A percentile compares a stretch with the other conserved stretches of the same genome.
These are phyloP conservation scores for Metschnikowia kofuensis DNA, from an alignment of 805 yeast genomes.

Conservation along the genomic window DNA sequence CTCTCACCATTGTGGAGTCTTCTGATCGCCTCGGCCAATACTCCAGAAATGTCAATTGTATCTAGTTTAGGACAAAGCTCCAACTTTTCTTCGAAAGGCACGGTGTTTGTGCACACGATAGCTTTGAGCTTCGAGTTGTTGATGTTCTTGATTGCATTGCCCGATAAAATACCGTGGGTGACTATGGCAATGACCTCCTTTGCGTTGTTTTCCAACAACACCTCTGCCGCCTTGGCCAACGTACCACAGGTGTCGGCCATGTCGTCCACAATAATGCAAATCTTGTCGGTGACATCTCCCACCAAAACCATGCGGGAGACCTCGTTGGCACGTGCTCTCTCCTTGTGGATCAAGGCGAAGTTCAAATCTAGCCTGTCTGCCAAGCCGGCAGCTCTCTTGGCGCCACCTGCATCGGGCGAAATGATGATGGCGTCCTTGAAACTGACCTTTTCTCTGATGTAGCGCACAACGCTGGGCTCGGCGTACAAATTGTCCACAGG, in stretches of 20 bases:
- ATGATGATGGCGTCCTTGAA: slow-evolving; percentile 66
- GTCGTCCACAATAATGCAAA: slow-evolving; percentile 78
- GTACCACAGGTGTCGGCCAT: slow-evolving; percentile 93
- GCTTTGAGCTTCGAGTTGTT: slow-evolving; percentile 64
- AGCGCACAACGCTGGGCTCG: slow-evolving; percentile 76
- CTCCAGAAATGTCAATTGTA: slow-evolving; percentile 67
- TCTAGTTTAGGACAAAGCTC: slow-evolving; percentile 60
- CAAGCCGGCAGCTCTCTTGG: slow-evolving; percentile 81
- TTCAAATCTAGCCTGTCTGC: slow-evolving; percentile 78
- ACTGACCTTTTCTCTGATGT: slow-evolving; percentile 61
- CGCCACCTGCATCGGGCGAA: slow-evolving; percentile 91
- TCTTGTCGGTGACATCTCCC: slow-evolving; percentile 76
- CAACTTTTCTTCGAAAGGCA: slow-evolving; percentile 68
- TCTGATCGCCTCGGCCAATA: slow-evolving; percentile 77
- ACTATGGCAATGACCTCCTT: slow-evolving; percentile 75
- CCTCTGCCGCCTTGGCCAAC: slow-evolving; percentile 77
- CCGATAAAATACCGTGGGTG: slow-evolving; percentile 77
- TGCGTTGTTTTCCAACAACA: slow-evolving; percentile 65
- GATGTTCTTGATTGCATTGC: slow-evolving; percentile 69
- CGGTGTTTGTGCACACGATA: slow-evolving; percentile 78
- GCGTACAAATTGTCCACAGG: slow-evolving; percentile 85
- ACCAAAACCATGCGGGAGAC: slow-evolving; percentile 82
- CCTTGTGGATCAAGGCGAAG: slow-evolving; percentile 83
- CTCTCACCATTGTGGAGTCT: slow-evolving; percentile 87
- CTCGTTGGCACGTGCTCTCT: slow-evolving; percentile 79